Conservation (phyloP, 768 basidiomycete genomes). For the Naganishia vishniacii region DNA sequence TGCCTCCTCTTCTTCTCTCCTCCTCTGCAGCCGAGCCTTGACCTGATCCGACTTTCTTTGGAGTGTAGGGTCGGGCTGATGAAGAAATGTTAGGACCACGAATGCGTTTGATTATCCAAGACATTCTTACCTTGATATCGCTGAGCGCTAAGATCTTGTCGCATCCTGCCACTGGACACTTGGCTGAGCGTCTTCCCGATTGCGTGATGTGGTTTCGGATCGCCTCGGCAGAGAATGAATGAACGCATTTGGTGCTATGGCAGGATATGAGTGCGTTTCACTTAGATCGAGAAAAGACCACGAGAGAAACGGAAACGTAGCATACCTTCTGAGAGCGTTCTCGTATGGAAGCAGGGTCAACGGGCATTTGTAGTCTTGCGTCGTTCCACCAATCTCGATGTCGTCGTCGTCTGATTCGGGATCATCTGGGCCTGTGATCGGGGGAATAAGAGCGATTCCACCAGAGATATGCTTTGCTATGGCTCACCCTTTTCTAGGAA, state of each 20-base stretch:
- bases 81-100: not conserved
- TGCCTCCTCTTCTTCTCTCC: slow-evolving; percentile 29
- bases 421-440: slow-evolving; percentile 51
- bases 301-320: slow-evolving; percentile 24
- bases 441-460: not conserved
- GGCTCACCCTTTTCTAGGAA: slow-evolving; percentile 38
- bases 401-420: slow-evolving; percentile 68
- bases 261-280: not conserved
- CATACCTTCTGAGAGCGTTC: slow-evolving; percentile 78
- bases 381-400: slow-evolving; percentile 76
- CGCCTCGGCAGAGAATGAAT: slow-evolving; percentile 72
- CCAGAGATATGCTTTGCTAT: not conserved
- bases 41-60: slow-evolving; percentile 32
- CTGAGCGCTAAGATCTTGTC: slow-evolving; percentile 29
- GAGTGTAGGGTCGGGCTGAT: slow-evolving; percentile 27
- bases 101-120: not conserved
- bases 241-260: slow-evolving; percentile 62
- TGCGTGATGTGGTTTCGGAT: slow-evolving; percentile 60
- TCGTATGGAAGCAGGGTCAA: slow-evolving; percentile 63
- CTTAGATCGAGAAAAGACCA: not conserved
- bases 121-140: slow-evolving; percentile 40
- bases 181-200: slow-evolving; percentile 14
- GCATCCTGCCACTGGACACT: slow-evolving; percentile 48
- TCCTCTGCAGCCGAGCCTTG: slow-evolving; percentile 15
- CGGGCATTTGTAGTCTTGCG: slow-evolving; percentile 78